A percentile compares a stretch with the other conserved stretches of the same genome.
These are phyloP conservation scores for Betula pendula DNA, from an alignment of 306 rosid genomes.

Conservation along the genomic window DNA sequence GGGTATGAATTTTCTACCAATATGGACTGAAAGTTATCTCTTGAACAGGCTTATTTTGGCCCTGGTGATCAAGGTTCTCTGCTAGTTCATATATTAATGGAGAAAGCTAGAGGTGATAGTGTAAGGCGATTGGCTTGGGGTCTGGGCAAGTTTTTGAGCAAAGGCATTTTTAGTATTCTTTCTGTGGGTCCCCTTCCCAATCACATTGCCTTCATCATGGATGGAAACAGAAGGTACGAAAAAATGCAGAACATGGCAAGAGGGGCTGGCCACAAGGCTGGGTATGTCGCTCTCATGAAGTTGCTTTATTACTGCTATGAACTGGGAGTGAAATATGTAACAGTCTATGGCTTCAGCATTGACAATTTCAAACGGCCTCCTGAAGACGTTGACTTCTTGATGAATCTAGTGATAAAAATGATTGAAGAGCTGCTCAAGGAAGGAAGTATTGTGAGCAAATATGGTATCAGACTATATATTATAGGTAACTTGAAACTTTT, in stretches of 20 bases:
- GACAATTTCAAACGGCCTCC: slow-evolving; percentile 70
- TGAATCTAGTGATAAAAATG: slow-evolving; percentile 74
- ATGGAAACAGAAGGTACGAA: slow-evolving; percentile 84
- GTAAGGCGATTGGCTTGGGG: slow-evolving; percentile 30
- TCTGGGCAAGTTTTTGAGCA: slow-evolving; percentile 45
- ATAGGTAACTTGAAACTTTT: slow-evolving; percentile 64
- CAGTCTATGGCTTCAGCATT: slow-evolving; percentile 85
- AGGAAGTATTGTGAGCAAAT: slow-evolving; percentile 49
- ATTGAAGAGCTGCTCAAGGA: slow-evolving; percentile 58
- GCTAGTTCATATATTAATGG: slow-evolving; percentile 43
- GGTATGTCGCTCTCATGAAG: slow-evolving; percentile 52
- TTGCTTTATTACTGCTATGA: slow-evolving; percentile 69
- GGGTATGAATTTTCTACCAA: not conserved
- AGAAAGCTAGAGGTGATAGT: slow-evolving; percentile 24
- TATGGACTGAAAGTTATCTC: slow-evolving; percentile 8
- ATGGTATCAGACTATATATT: slow-evolving; percentile 58
- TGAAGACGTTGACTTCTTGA: slow-evolving; percentile 53
- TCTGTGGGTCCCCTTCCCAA: slow-evolving; percentile 68
- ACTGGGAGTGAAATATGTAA: slow-evolving; percentile 62
- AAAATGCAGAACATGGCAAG: slow-evolving; percentile 46
- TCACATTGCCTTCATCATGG: slow-evolving; percentile 89
- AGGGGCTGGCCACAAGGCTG: slow-evolving; percentile 68
- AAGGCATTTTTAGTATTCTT: slow-evolving; percentile 48
- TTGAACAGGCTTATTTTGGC: slow-evolving; percentile 23
- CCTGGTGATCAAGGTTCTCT: slow-evolving; percentile 1